Percentiles rank a stretch among this genome's conserved stretches.
Conservation (phyloP, 1,139 yeast genomes). For the Debaryomycetaceae sp. region DNA sequence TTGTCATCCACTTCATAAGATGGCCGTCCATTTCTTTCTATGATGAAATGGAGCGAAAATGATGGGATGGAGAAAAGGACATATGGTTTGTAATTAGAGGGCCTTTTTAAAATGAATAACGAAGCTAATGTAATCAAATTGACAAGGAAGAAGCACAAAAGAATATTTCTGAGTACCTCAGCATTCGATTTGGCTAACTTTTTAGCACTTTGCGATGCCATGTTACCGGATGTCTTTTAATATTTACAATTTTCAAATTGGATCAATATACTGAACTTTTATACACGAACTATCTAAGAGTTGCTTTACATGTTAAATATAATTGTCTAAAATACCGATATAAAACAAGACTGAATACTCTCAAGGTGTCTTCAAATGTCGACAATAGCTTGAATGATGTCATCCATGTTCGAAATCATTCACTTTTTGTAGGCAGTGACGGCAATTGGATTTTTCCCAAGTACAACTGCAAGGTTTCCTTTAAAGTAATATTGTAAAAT, state of each 20-base stretch:
- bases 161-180: constrained; percentile 54
- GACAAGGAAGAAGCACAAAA: constrained; percentile 42
- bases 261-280: too few species aligned
- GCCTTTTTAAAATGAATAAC: constrained; percentile 50
- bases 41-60: constrained; percentile 47
- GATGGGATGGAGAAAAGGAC: constrained; percentile 60
- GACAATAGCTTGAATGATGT: too few species aligned
- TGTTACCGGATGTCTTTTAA: too few species aligned
- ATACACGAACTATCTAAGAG: neutral
- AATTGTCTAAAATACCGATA: too few species aligned
- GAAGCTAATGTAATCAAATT: constrained; percentile 39
- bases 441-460: constrained; percentile 4
- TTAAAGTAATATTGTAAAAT: constrained; percentile 8
- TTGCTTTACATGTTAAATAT: neutral
- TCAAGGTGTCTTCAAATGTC: too few species aligned
- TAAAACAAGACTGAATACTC: too few species aligned
- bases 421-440: neutral
- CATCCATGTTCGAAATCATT: neutral
- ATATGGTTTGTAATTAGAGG: constrained; percentile 49
- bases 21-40: constrained; percentile 72
- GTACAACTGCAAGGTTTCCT: constrained; percentile 6
- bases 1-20: constrained; percentile 37
- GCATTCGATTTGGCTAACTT: constrained; percentile 63
- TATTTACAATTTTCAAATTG: too few species aligned
- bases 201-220: constrained; percentile 56